A percentile compares a stretch with the other conserved stretches of the same genome.
These are phyloP conservation scores for Ochetophila trinervis DNA, from an alignment of 306 rosid genomes.

Conservation along the genomic window DNA sequence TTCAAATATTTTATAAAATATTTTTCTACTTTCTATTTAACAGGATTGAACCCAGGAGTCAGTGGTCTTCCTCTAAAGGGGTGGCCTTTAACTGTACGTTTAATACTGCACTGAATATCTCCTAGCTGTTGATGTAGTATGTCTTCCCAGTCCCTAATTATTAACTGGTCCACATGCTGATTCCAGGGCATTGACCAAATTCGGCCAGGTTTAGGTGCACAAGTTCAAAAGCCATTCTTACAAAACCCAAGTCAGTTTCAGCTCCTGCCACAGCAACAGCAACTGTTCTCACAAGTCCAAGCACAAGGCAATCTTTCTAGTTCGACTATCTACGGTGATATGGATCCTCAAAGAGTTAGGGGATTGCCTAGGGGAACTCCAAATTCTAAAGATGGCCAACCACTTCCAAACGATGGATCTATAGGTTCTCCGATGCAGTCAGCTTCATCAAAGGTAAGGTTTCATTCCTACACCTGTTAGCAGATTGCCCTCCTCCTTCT, in stretches of 20 bases:
- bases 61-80: constrained; percentile 84
- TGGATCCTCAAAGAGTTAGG: constrained; percentile 75
- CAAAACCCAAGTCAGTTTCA: constrained; percentile 81
- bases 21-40: constrained; percentile 25
- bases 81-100: constrained; percentile 94
- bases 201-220: constrained; percentile 76
- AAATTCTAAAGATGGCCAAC: constrained; percentile 72
- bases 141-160: constrained; percentile 25
- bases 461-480: constrained; percentile 21
- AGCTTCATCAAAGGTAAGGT: constrained; percentile 67
- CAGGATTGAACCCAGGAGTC: constrained; percentile 74
- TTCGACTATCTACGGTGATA: constrained; percentile 63
- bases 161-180: constrained; percentile 24
- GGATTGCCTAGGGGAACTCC: constrained; percentile 67
- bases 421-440: constrained; percentile 93
- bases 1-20: not conserved
- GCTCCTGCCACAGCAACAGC: constrained; percentile 81
- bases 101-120: constrained; percentile 13
- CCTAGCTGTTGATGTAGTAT: constrained; percentile 17
- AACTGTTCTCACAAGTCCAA: constrained; percentile 81
- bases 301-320: constrained; percentile 69
- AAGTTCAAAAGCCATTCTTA: constrained; percentile 85
- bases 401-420: constrained; percentile 69
- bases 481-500: not conserved
- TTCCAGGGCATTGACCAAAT: constrained; percentile 83